phyloP scores from a whole-genome alignment of 768 basidiomycete species.

The Boletellus ananiceps region DNA sequence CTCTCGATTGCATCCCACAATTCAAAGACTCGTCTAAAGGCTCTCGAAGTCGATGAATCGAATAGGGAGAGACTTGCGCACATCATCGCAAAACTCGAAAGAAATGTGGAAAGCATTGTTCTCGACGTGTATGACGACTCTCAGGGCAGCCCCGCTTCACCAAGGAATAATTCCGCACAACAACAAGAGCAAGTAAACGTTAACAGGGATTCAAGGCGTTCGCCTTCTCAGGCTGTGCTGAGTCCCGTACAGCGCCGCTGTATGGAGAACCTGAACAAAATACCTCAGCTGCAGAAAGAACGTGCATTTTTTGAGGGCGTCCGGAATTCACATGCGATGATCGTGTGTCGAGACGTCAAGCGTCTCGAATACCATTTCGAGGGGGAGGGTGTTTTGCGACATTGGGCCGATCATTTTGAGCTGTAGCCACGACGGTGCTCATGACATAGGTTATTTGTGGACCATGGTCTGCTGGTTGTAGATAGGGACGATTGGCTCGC shows the following conservation, averaged over 20 bases:
- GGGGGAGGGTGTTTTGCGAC: constrained; percentile 64
- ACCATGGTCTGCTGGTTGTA: too few species aligned
- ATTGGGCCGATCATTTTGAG: constrained; percentile 65
- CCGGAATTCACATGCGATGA: constrained; percentile 64
- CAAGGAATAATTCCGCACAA: not conserved
- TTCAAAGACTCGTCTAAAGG: constrained; percentile 61
- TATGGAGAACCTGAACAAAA: constrained; percentile 55
- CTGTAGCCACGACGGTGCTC: constrained; percentile 24
- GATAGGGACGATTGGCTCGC: too few species aligned
- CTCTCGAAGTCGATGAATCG: constrained; percentile 54
- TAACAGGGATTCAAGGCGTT: constrained; percentile 3
- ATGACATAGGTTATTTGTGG: not conserved
- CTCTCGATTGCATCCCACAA: constrained; percentile 52
- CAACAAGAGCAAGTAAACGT: not conserved
- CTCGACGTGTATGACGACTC: constrained; percentile 54
- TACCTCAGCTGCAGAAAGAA: constrained; percentile 68
- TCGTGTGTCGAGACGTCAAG: constrained; percentile 65
- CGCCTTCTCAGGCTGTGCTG: constrained; percentile 42
- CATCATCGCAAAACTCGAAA: constrained; percentile 55
- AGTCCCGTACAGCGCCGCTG: constrained; percentile 55
- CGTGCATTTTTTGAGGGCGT: constrained; percentile 57
- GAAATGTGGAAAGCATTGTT: constrained; percentile 55
- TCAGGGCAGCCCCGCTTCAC: constrained; percentile 21
- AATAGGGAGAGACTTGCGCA: constrained; percentile 49
- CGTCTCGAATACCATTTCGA: constrained; percentile 51